Percentiles rank a stretch among this genome's conserved stretches.
phyloP scores from a whole-genome alignment of 306 rosid genomes.

The Fragaria ananassa region DNA sequence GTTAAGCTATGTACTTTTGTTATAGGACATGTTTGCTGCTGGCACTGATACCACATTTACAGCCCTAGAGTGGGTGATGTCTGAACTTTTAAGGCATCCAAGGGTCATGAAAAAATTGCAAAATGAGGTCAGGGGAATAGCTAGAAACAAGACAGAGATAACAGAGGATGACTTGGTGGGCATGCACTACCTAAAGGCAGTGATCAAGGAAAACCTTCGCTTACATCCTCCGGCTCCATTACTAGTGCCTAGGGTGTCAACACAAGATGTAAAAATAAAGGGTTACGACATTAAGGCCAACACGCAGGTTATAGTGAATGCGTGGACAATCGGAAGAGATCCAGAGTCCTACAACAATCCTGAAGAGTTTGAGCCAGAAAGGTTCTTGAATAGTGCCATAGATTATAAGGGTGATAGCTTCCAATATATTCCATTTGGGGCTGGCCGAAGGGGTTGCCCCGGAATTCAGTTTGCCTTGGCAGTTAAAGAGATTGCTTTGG shows the following conservation, averaged over 20 bases:
- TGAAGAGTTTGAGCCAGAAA: not conserved
- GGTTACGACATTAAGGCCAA: not conserved
- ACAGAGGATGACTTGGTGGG: not conserved
- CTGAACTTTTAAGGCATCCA: conserved; percentile 3
- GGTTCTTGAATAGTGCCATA: conserved; percentile 9
- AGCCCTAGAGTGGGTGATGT: conserved; percentile 2
- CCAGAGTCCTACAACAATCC: not conserved
- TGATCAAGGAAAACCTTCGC: not conserved
- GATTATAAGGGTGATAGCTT: conserved; percentile 35
- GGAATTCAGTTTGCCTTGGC: conserved; percentile 27
- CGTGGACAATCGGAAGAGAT: not conserved
- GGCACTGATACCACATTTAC: not conserved
- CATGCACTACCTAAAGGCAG: not conserved
- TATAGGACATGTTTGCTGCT: conserved; percentile 9
- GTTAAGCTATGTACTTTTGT: not conserved
- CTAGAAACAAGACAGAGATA: not conserved
- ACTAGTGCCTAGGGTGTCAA: not conserved
- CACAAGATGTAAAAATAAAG: not conserved
- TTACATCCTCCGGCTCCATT: conserved; percentile 1
- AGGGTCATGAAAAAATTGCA: conserved; percentile 13
- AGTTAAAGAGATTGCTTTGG: conserved; percentile 23
- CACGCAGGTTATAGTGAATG: not conserved
- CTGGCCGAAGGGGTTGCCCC: conserved; percentile 23
- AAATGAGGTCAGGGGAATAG: conserved; percentile 3
- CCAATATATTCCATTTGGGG: conserved; percentile 37